Evolutionary conservation across 2,329 filamentous ascomycete species (phyloP), one percentile per base, ranked within the genome.

Genomic region (Colletotrichum neosansevieriae): DNA sequence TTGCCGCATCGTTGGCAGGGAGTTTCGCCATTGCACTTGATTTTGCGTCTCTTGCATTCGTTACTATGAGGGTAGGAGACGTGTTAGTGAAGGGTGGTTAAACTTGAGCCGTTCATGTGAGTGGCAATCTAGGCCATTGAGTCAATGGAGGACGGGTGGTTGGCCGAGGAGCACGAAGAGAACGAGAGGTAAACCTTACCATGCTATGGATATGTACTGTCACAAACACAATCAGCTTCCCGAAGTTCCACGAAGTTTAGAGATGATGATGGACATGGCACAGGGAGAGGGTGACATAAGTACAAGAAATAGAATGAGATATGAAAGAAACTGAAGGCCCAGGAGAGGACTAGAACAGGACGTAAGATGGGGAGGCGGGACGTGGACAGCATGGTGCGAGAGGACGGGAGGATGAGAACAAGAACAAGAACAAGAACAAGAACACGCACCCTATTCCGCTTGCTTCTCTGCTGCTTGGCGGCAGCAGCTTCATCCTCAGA

Each of bases 41-140:
- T 89, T 78, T 92, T 92, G 66, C 90, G 88, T n/a, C 90, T 84
- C 74, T 92, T 92, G 78, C 90, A 92, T 75, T 92, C 90, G 74
- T 92, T 92, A 73, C 90, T 91, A 64, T 47, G 49, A 58, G 36
- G 58, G 19, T 38, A 32, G 29, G 44, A 38, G 56, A 58, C 42
- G 53, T 36, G 54, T 71, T 63, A 72, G 69, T 57, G 19, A 61
- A 11, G 17, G 12, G 47, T 15, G 45, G 29, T 29, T 29, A 6
- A 7, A 29, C 29, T 29, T 29, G 24, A 51, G 47, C 45, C 50
- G 44, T 36, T 36, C 10, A 3, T 29, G 15, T 34, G 44, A 21
- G 4, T 17, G 32, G 38, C 17, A 17, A 45, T 9, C n/a, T 12
- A 4, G 51, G 36, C 29, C 24, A 50, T 34, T 19, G 47, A 34